Conservation (phyloP, 179 eudicot genomes). For the Heliamphora pulchella region DNA sequence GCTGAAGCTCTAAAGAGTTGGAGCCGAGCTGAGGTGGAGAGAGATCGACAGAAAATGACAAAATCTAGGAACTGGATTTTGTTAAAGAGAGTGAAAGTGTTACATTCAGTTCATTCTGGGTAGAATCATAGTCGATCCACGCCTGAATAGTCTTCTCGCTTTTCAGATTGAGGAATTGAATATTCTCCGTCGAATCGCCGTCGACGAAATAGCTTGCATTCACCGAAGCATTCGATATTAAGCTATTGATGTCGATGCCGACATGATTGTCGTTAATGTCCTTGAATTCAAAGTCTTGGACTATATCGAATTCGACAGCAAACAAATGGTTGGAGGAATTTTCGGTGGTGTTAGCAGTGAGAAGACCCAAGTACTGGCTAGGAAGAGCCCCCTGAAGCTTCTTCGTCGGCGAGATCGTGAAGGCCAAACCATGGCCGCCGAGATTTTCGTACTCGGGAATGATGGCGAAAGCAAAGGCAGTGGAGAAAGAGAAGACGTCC, state of each 20-base stretch:
- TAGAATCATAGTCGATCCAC: constrained; percentile 47
- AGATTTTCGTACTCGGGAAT: constrained; percentile 36
- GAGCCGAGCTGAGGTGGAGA: constrained; percentile 3
- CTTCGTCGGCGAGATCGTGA: constrained; percentile 27
- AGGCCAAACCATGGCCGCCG: constrained; percentile 54
- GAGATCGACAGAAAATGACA: constrained; percentile 26
- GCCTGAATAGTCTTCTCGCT: constrained; percentile 38
- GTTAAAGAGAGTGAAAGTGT: constrained; percentile 30
- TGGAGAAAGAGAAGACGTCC: constrained; percentile 20
- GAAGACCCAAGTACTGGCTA: constrained; percentile 41
- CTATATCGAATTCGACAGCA: constrained; percentile 56
- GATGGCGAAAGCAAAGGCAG: constrained; percentile 37
- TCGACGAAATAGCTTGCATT: constrained; percentile 30
- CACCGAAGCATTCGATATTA: constrained; percentile 33
- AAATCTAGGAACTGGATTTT: constrained; percentile 28
- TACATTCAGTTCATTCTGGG: constrained; percentile 26
- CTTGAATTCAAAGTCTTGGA: constrained; percentile 40
- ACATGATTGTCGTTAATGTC: constrained; percentile 64
- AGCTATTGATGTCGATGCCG: constrained; percentile 39
- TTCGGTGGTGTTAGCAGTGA: constrained; percentile 34
- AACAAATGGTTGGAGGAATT: constrained; percentile 44
- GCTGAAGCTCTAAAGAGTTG: no score
- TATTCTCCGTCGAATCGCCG: constrained; percentile 23
- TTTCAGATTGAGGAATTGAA: constrained; percentile 31
- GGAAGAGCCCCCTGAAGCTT: constrained; percentile 35